Conservation (phyloP, 257 asterid species). For the Osmanthus fragrans region DNA sequence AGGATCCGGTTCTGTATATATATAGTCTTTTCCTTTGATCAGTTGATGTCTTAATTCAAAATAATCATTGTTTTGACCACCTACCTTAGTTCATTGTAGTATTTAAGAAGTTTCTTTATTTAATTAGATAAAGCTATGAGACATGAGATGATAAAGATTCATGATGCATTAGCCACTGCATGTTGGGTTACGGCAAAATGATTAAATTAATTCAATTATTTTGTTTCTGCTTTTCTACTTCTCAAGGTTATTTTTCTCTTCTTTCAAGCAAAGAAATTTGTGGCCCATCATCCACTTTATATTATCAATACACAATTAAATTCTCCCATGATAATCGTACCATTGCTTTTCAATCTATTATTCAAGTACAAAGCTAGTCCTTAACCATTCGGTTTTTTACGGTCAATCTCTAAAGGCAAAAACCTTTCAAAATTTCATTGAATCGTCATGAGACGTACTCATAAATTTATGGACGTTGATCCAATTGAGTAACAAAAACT, state of each 20-base stretch:
- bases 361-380: neutral
- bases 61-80: too few species aligned
- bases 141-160: neutral
- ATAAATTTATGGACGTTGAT: neutral
- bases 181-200: neutral
- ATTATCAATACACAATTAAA: neutral
- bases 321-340: too few species aligned
- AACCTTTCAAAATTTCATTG: neutral
- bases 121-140: too few species aligned
- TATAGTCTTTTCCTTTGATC: too few species aligned
- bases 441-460: neutral
- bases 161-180: neutral
- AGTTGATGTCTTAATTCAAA: too few species aligned
- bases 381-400: neutral
- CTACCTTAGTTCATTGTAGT: too few species aligned
- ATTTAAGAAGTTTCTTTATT: too few species aligned
- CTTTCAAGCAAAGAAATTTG: conserved; percentile 3
- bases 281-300: neutral
- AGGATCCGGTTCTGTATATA: too few species aligned
- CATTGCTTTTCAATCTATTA: neutral
- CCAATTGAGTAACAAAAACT: neutral
- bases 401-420: neutral
- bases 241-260: neutral
- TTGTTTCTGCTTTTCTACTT: neutral
- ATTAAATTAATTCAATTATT: neutral